phyloP scores from a whole-genome alignment of 768 basidiomycete species.

The Auriscalpium vulgare region DNA sequence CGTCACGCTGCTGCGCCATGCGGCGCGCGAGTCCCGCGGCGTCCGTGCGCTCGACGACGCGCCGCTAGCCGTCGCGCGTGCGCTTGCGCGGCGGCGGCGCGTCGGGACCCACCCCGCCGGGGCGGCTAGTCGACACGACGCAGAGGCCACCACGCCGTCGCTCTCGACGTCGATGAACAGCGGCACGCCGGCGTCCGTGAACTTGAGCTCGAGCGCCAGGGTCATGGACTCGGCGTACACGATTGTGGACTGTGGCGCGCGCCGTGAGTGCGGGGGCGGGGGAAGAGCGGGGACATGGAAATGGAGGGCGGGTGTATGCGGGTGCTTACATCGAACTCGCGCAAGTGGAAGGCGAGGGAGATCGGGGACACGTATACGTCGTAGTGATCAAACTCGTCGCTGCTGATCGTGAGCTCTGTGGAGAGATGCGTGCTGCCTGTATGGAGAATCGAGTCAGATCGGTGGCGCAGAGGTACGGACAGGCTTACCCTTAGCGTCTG shows the following conservation, averaged over 20 bases:
- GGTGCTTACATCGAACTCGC: conserved; percentile 67
- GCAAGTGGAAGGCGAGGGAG: conserved; percentile 70
- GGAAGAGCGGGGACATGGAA: neutral
- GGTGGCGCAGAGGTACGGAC: no score
- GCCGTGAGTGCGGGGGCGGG: neutral
- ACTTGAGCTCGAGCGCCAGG: conserved; percentile 58
- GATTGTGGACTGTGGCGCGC: conserved; percentile 57
- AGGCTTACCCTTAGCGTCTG: no score
- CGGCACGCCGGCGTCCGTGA: conserved; percentile 67
- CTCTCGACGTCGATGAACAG: conserved; percentile 73
- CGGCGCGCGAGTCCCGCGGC: neutral
- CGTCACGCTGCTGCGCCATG: neutral
- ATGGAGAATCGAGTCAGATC: neutral
- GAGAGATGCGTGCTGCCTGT: conserved; percentile 55
- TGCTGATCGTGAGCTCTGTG: conserved; percentile 70
- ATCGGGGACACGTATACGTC: conserved; percentile 55
- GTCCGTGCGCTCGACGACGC: conserved; percentile 13
- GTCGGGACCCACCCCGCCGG: conserved; percentile 27
- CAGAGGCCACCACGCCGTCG: conserved; percentile 61
- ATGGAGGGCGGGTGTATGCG: neutral
- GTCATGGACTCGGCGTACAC: conserved; percentile 69
- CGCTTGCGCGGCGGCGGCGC: conserved; percentile 10
- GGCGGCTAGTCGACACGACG: conserved; percentile 71
- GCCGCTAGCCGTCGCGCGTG: conserved; percentile 4
- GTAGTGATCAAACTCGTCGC: conserved; percentile 77